Base-by-base conservation (phyloP, 2,329 filamentous ascomycete genomes). In the Aspergillus glaucus region DNA sequence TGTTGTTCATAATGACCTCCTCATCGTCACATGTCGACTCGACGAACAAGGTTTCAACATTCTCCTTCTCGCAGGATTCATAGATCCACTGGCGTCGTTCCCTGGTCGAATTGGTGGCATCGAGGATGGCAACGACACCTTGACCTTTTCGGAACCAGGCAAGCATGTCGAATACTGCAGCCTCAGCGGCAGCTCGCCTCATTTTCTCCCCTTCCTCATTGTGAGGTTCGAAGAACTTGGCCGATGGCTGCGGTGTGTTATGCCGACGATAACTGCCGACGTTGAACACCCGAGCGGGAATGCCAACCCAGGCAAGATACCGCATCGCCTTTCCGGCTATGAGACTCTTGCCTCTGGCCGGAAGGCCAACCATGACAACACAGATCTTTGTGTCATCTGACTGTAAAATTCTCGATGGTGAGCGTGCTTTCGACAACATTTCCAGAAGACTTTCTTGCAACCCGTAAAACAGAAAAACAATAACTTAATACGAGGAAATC, bases 11-110 rank as follows among this genome's bases (percentile, higher is more conserved):
- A 73, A 98, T 95, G 57, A 97, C 76, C 41, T 92, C 86, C 67
- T 97, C 91, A 59, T 96, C 86, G 64, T 98, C 92, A 68, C 93
- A 98, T 66, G 93, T 94, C 59, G 88, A 95, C 75, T 98, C 93
- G 43, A 98, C 93, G 60, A 95, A 98, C 43, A 98, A 75, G 8
- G 94, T 91, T 65, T 96, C 90, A 51, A 97, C 85, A 47, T 84
- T 84, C 56, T 92, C 84, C 10, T 79, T 77, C 6, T 79, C 76
- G 67, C 91, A 93, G 43, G 80, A 79, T 53, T 96, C 85, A 58
- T 88, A 79, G 62, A 98, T 93, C 93, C 93, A 98, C 64, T 86
- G 83, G 55, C 93, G 85, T 40, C 93, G 84, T 41, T 82, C 79
- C 68, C 95, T 94, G 53, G 93, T 97, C 6, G 88, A 95, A 71